Percentiles rank a stretch among this genome's conserved stretches.
phyloP scores from a whole-genome alignment of 306 rosid species.

The Castanea mollissima region DNA sequence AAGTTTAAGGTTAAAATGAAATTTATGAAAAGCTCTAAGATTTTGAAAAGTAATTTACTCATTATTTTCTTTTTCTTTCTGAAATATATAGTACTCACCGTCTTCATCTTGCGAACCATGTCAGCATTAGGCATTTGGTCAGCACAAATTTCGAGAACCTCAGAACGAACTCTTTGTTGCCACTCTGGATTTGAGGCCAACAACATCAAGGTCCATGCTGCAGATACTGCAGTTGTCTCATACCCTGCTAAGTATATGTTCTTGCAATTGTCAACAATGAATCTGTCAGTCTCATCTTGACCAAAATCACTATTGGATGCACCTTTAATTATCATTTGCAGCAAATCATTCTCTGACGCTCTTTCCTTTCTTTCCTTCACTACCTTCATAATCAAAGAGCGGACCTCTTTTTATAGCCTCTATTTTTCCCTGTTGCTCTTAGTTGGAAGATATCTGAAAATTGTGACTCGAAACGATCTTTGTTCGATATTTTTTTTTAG shows the following conservation, averaged over 20 bases:
- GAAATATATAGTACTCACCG: constrained; percentile 17
- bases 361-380: constrained; percentile 27
- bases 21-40: too few relatives aligned
- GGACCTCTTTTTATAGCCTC: constrained; percentile 43
- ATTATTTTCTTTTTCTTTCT: too few relatives aligned
- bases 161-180: constrained; percentile 40
- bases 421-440: constrained; percentile 44
- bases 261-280: constrained; percentile 36
- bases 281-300: constrained; percentile 7
- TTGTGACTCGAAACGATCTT: neutral
- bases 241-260: constrained; percentile 36
- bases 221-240: constrained; percentile 43
- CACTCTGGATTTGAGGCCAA: constrained; percentile 46
- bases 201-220: constrained; percentile 43
- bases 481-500: too few relatives aligned
- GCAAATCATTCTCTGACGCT: constrained; percentile 17
- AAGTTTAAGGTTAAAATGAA: too few relatives aligned
- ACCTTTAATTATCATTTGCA: constrained; percentile 36
- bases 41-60: too few relatives aligned
- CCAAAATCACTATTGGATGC: constrained; percentile 20
- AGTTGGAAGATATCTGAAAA: constrained; percentile 41
- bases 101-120: constrained; percentile 44
- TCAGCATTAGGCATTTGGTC: constrained; percentile 23
- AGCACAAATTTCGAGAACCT: constrained; percentile 31
- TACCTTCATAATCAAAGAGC: constrained; percentile 27